These are phyloP conservation scores for Pestalotiopsis sp. DNA, from an alignment of 2,329 filamentous ascomycete genomes.

Conservation along the genomic window DNA sequence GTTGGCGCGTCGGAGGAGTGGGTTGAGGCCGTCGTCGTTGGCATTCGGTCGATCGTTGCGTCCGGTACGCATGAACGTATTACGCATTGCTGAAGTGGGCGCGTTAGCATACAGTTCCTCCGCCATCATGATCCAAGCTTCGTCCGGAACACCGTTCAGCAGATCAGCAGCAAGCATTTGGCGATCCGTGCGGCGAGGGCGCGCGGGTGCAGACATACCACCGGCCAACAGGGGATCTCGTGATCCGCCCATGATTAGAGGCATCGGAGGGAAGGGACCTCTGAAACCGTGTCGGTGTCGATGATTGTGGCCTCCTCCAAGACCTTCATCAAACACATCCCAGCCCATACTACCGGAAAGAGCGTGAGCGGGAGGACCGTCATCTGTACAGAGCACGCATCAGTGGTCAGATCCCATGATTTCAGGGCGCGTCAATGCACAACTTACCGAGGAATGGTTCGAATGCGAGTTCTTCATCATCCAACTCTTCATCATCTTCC, in stretches of 20 bases:
- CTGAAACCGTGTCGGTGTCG: constrained; percentile 59
- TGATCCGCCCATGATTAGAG: constrained; percentile 32
- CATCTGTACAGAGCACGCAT: constrained; percentile 33
- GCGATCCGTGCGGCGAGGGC: not conserved
- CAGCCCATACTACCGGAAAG: constrained; percentile 53
- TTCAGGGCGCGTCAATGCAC: constrained; percentile 2
- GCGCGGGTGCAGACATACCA: constrained; percentile 24
- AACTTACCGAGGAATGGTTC: constrained; percentile 60
- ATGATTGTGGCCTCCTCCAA: constrained; percentile 37
- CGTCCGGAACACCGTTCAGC: too few relatives aligned
- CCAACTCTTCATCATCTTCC: constrained; percentile 71
- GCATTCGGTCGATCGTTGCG: constrained; percentile 57
- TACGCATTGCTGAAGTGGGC: constrained; percentile 30
- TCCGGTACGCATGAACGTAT: constrained; percentile 50
- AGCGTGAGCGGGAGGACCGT: constrained; percentile 45
- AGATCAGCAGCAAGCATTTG: too few relatives aligned
- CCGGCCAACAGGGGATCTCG: constrained; percentile 28
- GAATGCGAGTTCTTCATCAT: constrained; percentile 67
- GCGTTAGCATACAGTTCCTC: not conserved
- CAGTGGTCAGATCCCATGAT: not conserved
- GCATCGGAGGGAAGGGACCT: constrained; percentile 58
- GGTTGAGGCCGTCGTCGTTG: constrained; percentile 83
- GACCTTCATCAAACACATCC: constrained; percentile 57
- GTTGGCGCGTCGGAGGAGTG: constrained; percentile 71
- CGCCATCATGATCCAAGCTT: not conserved